phyloP scores from a whole-genome alignment of 2,329 filamentous ascomycete species.

The Juglanconis juglandina region DNA sequence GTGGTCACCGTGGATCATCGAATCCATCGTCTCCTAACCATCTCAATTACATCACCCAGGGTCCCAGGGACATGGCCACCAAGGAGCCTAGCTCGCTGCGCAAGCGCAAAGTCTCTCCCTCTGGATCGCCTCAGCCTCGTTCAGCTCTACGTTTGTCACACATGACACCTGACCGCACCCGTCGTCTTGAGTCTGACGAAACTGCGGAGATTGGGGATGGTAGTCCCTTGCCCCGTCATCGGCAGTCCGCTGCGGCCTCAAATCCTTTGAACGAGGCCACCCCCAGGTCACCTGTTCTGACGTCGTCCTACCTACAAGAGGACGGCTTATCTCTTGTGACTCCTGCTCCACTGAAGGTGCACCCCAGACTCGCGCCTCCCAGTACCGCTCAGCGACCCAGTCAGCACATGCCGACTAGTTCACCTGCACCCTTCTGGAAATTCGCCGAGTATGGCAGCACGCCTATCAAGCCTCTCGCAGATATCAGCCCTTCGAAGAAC shows the following conservation, averaged over 20 bases:
- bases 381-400: conserved; percentile 78
- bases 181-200: conserved; percentile 37
- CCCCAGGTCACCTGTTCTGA: conserved; percentile 58
- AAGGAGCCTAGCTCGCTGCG: conserved; percentile 49
- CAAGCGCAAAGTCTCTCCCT: conserved; percentile 55
- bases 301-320: conserved; percentile 60
- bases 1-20: conserved; percentile 65
- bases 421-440: conserved; percentile 85
- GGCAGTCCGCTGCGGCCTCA: conserved; percentile 44
- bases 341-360: conserved; percentile 68
- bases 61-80: conserved; percentile 52
- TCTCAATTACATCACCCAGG: conserved; percentile 58
- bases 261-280: conserved; percentile 47
- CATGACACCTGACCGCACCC: conserved; percentile 56
- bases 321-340: conserved; percentile 63
- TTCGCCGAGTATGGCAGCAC: conserved; percentile 76
- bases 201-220: conserved; percentile 49
- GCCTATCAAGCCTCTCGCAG: conserved; percentile 52
- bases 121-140: conserved; percentile 53
- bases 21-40: conserved; percentile 66
- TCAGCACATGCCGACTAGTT: conserved; percentile 81
- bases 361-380: conserved; percentile 72
- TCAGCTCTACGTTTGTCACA: conserved; percentile 49
- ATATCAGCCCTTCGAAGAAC: conserved; percentile 57
- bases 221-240: conserved; percentile 58